phyloP scores from a whole-genome alignment of 2,329 filamentous ascomycete species.

The Colletotrichum viniferum region DNA sequence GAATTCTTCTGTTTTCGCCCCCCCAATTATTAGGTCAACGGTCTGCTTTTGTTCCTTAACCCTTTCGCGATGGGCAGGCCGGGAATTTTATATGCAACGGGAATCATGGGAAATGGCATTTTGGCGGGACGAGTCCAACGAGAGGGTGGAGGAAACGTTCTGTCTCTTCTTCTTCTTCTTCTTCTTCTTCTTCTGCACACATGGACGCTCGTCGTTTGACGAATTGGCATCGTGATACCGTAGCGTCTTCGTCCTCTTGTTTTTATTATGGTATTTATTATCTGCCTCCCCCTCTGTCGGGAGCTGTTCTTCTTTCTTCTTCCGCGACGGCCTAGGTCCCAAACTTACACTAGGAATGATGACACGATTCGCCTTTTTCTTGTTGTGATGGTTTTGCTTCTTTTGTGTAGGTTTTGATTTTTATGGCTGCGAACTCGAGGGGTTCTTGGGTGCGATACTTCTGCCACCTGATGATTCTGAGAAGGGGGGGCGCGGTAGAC shows the following conservation, averaged over 20 bases:
- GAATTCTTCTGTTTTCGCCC: neutral
- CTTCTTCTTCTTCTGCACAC: neutral
- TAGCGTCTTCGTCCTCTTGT: neutral
- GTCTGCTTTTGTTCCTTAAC: neutral
- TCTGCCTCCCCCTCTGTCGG: neutral
- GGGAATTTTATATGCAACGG: neutral
- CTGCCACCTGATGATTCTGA: neutral
- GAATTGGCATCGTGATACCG: neutral
- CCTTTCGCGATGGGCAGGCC: neutral
- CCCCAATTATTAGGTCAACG: neutral
- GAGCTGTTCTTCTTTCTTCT: neutral
- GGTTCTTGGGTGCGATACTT: neutral
- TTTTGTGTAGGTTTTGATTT: neutral
- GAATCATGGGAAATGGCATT: neutral
- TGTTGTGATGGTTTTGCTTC: neutral
- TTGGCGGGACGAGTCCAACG: neutral
- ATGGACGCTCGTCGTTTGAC: neutral
- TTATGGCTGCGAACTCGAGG: neutral
- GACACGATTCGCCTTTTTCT: slow-evolving; percentile 1
- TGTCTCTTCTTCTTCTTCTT: neutral
- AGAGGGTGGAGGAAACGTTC: neutral
- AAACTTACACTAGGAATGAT: neutral
- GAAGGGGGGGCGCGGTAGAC: neutral
- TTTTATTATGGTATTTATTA: neutral
- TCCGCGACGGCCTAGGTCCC: neutral